Conservation (phyloP, 2,329 filamentous ascomycete species). For the Colletotrichum liaoningense region DNA sequence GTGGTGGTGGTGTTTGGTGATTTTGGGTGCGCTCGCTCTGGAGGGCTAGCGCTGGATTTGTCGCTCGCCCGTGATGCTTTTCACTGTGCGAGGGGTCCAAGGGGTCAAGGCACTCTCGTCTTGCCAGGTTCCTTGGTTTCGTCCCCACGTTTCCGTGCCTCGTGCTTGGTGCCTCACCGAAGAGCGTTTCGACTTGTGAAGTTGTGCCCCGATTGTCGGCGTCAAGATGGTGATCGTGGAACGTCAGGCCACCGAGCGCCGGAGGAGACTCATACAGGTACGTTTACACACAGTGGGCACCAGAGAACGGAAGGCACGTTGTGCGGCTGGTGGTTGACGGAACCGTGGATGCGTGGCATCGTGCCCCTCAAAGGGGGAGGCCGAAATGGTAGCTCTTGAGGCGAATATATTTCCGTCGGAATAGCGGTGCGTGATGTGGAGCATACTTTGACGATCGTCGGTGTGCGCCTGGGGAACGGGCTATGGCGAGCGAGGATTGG, state of each 20-base stretch:
- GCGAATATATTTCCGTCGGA: conserved; percentile 11
- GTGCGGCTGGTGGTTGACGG: not conserved
- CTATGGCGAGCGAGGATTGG: not conserved
- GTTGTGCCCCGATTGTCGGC: not conserved
- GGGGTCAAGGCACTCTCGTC: conserved; percentile 15
- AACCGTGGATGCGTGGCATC: not conserved
- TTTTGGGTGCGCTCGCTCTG: conserved; percentile 3
- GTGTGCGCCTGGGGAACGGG: conserved; percentile 10
- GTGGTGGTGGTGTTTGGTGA: not conserved
- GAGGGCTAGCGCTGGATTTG: not conserved
- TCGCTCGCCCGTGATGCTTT: conserved; percentile 7
- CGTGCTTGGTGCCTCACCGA: not conserved
- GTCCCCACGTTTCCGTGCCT: conserved; percentile 3
- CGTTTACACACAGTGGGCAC: not conserved
- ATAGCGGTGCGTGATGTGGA: conserved; percentile 4
- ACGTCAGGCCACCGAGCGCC: conserved; percentile 10
- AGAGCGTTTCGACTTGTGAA: not conserved
- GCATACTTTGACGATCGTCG: conserved; percentile 23
- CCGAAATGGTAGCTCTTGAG: conserved; percentile 3
- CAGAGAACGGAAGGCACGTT: not conserved
- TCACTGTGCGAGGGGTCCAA: conserved; percentile 22
- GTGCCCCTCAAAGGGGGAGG: not conserved
- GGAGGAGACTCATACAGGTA: not conserved
- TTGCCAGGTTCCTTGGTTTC: conserved; percentile 30
- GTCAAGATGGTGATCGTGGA: conserved; percentile 12